Evolutionary conservation across 768 basidiomycete genomes (phyloP).

Genomic region (Sarcodon sp.): DNA sequence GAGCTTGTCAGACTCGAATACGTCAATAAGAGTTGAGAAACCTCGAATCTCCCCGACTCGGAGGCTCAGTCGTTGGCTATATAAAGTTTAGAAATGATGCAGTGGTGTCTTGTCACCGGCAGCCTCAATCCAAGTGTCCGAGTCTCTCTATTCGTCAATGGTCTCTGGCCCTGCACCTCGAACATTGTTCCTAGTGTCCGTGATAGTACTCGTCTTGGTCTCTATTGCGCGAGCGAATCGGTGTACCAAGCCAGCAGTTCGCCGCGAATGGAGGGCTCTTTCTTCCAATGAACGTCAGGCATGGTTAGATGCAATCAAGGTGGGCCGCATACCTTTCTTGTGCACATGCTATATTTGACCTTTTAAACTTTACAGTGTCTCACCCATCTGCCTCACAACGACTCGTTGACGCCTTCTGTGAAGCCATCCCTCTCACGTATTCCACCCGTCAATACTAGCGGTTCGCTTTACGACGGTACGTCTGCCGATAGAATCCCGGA

Average conservation of each 20-base stretch:
- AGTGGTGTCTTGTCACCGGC: no score
- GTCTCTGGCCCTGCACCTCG: no score
- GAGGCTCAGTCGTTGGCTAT: no score
- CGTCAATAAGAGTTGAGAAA: no score
- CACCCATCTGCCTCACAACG: neutral
- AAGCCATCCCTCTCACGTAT: neutral
- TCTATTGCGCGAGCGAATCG: neutral
- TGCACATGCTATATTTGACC: neutral
- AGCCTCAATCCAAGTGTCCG: no score
- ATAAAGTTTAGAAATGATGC: no score
- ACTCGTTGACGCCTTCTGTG: neutral
- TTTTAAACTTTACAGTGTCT: neutral
- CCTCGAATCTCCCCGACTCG: no score
- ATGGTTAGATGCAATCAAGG: conserved; percentile 14
- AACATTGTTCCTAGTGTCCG: no score
- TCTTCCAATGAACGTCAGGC: conserved; percentile 6
- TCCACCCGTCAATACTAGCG: neutral
- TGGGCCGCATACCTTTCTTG: neutral
- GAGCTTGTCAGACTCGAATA: no score
- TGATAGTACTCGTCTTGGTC: no score
- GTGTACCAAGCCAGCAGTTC: conserved; percentile 9
- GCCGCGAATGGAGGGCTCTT: conserved; percentile 13
- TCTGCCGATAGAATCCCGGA: neutral
- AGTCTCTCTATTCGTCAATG: no score
- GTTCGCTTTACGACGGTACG: neutral